These are phyloP conservation scores for Opeltia flavorubescens DNA, from an alignment of 495 filamentous ascomycete species.

Conservation along the genomic window DNA sequence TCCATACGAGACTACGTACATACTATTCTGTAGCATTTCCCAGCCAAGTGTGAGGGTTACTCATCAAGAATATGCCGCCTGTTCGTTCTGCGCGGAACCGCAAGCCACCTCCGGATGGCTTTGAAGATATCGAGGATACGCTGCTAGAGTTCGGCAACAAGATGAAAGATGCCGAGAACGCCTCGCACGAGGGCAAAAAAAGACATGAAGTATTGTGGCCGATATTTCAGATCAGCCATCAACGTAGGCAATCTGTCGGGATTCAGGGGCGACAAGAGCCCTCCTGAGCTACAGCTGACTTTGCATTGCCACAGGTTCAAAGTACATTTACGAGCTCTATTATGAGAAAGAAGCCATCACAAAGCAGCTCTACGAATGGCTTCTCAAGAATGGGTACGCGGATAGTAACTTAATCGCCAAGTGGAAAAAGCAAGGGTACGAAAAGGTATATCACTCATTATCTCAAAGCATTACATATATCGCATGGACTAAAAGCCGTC, in stretches of 20 bases:
- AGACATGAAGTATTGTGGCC: slow-evolving; percentile 88
- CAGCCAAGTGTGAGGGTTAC: too few relatives aligned
- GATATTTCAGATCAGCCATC: slow-evolving; percentile 94
- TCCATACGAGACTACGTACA: not conserved
- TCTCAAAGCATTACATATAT: not conserved
- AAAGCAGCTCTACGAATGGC: slow-evolving; percentile 83
- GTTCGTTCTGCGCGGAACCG: slow-evolving; percentile 62
- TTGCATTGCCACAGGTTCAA: slow-evolving; percentile 34
- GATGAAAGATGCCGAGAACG: slow-evolving; percentile 96
- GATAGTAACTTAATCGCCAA: slow-evolving; percentile 93
- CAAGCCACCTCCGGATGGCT: slow-evolving; percentile 89
- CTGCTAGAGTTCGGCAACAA: slow-evolving; percentile 91
- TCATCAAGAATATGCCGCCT: slow-evolving; percentile 57
- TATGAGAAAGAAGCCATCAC: slow-evolving; percentile 95
- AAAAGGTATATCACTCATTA: slow-evolving; percentile 47
- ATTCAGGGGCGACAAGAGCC: not conserved
- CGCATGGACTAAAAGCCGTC: not conserved
- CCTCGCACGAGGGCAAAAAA: slow-evolving; percentile 59
- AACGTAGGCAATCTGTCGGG: slow-evolving; percentile 42
- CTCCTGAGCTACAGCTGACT: not conserved
- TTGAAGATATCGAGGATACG: slow-evolving; percentile 93
- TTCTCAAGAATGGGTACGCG: slow-evolving; percentile 92
- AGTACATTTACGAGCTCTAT: slow-evolving; percentile 96
- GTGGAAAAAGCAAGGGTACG: slow-evolving; percentile 99
- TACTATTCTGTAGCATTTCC: not conserved